phyloP scores from a whole-genome alignment of 257 asterid genomes.

The Leonotis leonurus region DNA sequence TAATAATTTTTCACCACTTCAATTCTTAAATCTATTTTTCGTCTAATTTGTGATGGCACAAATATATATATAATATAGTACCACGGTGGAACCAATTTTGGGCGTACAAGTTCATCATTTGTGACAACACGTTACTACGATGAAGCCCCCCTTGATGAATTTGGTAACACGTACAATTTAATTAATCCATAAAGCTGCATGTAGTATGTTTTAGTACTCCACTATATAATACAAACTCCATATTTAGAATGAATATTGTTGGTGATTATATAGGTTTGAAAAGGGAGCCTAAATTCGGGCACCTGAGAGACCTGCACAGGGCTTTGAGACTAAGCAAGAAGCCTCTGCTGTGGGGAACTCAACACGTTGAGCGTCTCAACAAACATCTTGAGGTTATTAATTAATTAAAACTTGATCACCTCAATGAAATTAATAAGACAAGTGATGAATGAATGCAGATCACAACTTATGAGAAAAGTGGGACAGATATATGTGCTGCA shows the following conservation, averaged over 20 bases:
- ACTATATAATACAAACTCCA: too few species aligned
- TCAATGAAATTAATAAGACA: too few species aligned
- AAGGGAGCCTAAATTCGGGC: conserved; percentile 93
- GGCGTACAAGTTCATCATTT: conserved; percentile 74
- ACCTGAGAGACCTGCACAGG: conserved; percentile 73
- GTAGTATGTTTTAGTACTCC: too few species aligned
- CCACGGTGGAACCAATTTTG: conserved; percentile 89
- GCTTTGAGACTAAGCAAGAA: conserved; percentile 71
- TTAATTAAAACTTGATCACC: not conserved
- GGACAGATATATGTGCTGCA: conserved; percentile 43
- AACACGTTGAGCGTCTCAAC: conserved; percentile 24
- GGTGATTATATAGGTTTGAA: too few species aligned
- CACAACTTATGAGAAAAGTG: conserved; percentile 51
- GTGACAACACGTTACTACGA: conserved; percentile 93
- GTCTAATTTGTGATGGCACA: too few species aligned
- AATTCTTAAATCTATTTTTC: too few species aligned
- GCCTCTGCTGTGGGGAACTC: conserved; percentile 75
- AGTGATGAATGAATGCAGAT: too few species aligned
- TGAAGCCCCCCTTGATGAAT: conserved; percentile 98
- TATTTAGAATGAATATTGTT: too few species aligned
- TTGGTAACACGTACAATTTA: too few species aligned
- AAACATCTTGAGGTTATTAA: conserved; percentile 42
- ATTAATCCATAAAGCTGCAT: too few species aligned
- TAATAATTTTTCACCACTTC: too few species aligned
- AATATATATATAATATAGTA: too few species aligned